phyloP scores from a whole-genome alignment of 352 stramenopile species.

The Pythium phragmitis region DNA sequence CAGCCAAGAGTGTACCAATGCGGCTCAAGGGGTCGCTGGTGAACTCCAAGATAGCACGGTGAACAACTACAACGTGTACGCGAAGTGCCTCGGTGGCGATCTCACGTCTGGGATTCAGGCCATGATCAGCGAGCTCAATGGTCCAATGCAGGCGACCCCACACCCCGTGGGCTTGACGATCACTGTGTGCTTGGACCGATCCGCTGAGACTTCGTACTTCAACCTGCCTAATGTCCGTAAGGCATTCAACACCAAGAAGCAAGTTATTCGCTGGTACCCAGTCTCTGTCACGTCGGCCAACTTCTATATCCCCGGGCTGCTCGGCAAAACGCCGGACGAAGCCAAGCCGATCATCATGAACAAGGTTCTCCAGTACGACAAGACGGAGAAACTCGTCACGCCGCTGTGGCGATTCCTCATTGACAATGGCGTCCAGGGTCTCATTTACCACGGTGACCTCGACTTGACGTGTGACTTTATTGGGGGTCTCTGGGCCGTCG shows the following conservation, averaged over 20 bases:
- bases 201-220: conserved; percentile 41
- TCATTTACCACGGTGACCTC: conserved; percentile 75
- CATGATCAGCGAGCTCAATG: conserved; percentile 23
- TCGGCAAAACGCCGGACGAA: conserved; percentile 12
- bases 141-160: conserved; percentile 16
- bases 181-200: conserved; percentile 29
- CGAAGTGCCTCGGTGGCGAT: conserved; percentile 18
- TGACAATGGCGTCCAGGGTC: conserved; percentile 37
- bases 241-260: conserved; percentile 49
- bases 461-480: conserved; percentile 73
- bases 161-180: conserved; percentile 35
- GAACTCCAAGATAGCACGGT: conserved; percentile 11
- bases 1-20: conserved; percentile 15
- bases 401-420: conserved; percentile 14
- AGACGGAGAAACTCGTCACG: not conserved
- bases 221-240: conserved; percentile 42
- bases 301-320: not conserved
- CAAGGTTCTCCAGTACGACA: conserved; percentile 28
- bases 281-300: conserved; percentile 35
- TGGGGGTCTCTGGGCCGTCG: conserved; percentile 63
- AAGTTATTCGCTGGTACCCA: conserved; percentile 38
- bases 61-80: conserved; percentile 34
- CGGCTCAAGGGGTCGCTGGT: not conserved
- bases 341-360: conserved; percentile 17
- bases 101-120: conserved; percentile 10